Conservation (phyloP, 75 land plant species). For the Cryptomeria japonica region DNA sequence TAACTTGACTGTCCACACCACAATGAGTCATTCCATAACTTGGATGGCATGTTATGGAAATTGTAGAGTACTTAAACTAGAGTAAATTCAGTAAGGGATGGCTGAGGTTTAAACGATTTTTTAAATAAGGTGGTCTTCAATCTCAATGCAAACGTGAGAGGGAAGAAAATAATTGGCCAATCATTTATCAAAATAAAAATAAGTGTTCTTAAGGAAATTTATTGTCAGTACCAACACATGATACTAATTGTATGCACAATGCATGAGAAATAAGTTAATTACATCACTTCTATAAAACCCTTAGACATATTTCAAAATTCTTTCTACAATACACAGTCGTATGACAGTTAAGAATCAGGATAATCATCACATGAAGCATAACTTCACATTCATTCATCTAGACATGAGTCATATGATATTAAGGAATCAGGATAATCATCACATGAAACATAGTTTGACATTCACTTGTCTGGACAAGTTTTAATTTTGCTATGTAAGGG, state of each 20-base stretch:
- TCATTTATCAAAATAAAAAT: not conserved
- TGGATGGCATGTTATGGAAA: too few relatives aligned
- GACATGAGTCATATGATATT: not conserved
- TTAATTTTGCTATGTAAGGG: not conserved
- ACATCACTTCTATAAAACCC: not conserved
- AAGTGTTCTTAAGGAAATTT: not conserved
- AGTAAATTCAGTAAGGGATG: too few relatives aligned
- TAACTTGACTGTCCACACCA: too few relatives aligned
- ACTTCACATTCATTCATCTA: not conserved
- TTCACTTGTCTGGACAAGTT: not conserved
- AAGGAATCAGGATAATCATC: not conserved
- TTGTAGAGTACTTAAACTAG: too few relatives aligned
- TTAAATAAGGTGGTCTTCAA: too few relatives aligned
- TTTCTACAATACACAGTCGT: not conserved
- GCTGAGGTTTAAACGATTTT: too few relatives aligned
- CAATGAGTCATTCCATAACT: too few relatives aligned
- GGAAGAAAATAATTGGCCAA: too few relatives aligned
- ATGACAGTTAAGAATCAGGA: not conserved
- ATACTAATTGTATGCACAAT: not conserved
- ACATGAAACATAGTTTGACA: not conserved
- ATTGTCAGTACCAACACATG: not conserved
- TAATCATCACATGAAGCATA: not conserved
- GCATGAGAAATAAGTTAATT: not conserved
- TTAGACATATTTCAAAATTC: not conserved
- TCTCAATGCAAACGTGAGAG: too few relatives aligned